These are phyloP conservation scores for Xylaria sp. DNA, from an alignment of 2,329 filamentous ascomycete genomes.

Conservation along the genomic window DNA sequence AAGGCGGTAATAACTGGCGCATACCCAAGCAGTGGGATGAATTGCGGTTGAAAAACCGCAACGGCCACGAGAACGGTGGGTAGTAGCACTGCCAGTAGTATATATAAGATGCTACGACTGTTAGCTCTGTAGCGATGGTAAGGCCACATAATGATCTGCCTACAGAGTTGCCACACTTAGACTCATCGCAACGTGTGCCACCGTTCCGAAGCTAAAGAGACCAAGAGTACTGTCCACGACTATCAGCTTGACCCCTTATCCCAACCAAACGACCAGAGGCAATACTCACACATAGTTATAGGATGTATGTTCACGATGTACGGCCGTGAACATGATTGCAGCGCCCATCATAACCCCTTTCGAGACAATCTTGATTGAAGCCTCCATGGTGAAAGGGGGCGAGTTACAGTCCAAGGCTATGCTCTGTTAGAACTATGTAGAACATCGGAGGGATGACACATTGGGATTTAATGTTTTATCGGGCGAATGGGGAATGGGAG, in stretches of 20 bases:
- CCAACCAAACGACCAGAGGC: neutral
- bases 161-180: slow-evolving; percentile 35
- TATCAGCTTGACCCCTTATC: slow-evolving; percentile 30
- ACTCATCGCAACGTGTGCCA: slow-evolving; percentile 31
- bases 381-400: slow-evolving; percentile 13
- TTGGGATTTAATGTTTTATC: neutral
- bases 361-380: slow-evolving; percentile 31
- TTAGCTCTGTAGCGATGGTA: slow-evolving; percentile 6
- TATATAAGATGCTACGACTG: slow-evolving; percentile 22
- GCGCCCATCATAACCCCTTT: slow-evolving; percentile 41
- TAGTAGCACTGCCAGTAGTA: slow-evolving; percentile 16
- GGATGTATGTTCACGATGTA: slow-evolving; percentile 28
- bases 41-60: slow-evolving; percentile 12
- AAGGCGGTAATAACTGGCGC: slow-evolving; percentile 25
- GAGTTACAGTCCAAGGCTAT: neutral
- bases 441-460: neutral
- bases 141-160: slow-evolving; percentile 5
- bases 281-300: slow-evolving; percentile 40
- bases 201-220: slow-evolving; percentile 36
- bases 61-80: slow-evolving; percentile 12
- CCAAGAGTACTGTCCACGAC: slow-evolving; percentile 30
- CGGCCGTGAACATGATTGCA: slow-evolving; percentile 34
- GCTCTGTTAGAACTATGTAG: neutral
- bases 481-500: neutral
- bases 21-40: slow-evolving; percentile 15